A percentile compares a stretch with the other conserved stretches of the same genome.
These are phyloP conservation scores for Rutstroemia sp. DNA, from an alignment of 2,329 filamentous ascomycete genomes.

Conservation along the genomic window DNA sequence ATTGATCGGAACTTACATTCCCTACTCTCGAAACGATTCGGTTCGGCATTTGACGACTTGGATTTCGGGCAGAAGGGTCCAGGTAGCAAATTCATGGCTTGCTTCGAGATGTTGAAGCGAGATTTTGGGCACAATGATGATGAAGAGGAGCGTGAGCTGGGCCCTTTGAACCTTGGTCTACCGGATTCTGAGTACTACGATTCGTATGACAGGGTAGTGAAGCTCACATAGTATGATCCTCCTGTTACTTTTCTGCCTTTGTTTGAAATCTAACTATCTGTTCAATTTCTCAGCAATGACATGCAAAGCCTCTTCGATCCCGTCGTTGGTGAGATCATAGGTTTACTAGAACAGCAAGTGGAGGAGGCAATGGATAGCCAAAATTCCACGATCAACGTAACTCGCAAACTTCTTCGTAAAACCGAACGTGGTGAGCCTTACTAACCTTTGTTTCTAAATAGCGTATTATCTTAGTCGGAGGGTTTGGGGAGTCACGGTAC, in stretches of 20 bases:
- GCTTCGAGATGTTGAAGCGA: slow-evolving; percentile 15
- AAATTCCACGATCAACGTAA: slow-evolving; percentile 15
- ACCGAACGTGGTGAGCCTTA: not conserved
- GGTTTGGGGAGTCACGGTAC: slow-evolving; percentile 16
- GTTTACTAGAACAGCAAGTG: slow-evolving; percentile 17
- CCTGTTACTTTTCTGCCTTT: not conserved
- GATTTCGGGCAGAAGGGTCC: slow-evolving; percentile 14
- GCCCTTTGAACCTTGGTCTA: slow-evolving; percentile 14
- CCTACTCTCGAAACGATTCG: slow-evolving; percentile 18
- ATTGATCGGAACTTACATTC: slow-evolving; percentile 22
- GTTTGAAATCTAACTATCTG: not conserved
- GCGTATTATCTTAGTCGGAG: slow-evolving; percentile 18
- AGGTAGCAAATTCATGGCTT: slow-evolving; percentile 17
- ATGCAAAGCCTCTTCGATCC: slow-evolving; percentile 23
- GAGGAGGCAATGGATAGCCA: slow-evolving; percentile 8
- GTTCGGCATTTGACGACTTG: slow-evolving; percentile 13
- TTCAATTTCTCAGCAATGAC: slow-evolving; percentile 11
- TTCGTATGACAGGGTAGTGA: slow-evolving; percentile 13
- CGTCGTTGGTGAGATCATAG: slow-evolving; percentile 16
- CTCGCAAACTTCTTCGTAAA: not conserved
- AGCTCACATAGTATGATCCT: slow-evolving; percentile 15
- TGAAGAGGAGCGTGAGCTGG: slow-evolving; percentile 8
- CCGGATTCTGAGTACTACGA: slow-evolving; percentile 15
- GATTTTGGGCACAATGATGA: slow-evolving; percentile 15
- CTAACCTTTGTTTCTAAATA: not conserved